Evolutionary conservation across 116 monocot genomes (phyloP).

Genomic region (Trichopus zeylanicus): DNA sequence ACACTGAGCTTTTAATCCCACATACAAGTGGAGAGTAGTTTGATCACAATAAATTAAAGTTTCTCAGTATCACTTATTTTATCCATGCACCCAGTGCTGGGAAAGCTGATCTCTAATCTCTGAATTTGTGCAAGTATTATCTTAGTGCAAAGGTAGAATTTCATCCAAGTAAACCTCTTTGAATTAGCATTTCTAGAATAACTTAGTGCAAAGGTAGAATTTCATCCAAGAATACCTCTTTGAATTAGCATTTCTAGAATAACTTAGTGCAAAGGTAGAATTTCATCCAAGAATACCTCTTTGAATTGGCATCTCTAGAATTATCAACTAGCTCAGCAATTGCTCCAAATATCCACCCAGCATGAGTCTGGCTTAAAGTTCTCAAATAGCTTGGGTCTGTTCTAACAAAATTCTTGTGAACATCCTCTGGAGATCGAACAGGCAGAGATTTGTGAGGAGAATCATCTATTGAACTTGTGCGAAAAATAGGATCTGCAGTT

Average conservation of each 20-base stretch:
- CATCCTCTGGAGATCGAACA: neutral
- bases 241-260: constrained; percentile 22
- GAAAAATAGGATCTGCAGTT: no score
- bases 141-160: neutral
- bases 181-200: constrained; percentile 23
- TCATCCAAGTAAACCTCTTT: constrained; percentile 5
- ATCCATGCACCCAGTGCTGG: no score
- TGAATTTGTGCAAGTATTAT: no score
- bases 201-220: neutral
- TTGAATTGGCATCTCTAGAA: constrained; percentile 21
- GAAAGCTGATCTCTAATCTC: no score
- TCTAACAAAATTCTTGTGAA: constrained; percentile 4
- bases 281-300: constrained; percentile 4
- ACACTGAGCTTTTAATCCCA: no score
- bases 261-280: no score
- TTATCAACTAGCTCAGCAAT: constrained; percentile 30
- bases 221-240: constrained; percentile 5
- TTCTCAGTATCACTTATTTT: no score
- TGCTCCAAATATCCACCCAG: constrained; percentile 29
- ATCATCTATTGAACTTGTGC: no score
- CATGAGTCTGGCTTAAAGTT: constrained; percentile 22
- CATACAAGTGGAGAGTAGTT: no score
- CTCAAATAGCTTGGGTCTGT: constrained; percentile 19
- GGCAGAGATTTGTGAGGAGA: neutral
- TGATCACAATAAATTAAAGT: no score